phyloP scores from a whole-genome alignment of 2,329 filamentous ascomycete genomes.

The Ceratocystis cubensis region DNA sequence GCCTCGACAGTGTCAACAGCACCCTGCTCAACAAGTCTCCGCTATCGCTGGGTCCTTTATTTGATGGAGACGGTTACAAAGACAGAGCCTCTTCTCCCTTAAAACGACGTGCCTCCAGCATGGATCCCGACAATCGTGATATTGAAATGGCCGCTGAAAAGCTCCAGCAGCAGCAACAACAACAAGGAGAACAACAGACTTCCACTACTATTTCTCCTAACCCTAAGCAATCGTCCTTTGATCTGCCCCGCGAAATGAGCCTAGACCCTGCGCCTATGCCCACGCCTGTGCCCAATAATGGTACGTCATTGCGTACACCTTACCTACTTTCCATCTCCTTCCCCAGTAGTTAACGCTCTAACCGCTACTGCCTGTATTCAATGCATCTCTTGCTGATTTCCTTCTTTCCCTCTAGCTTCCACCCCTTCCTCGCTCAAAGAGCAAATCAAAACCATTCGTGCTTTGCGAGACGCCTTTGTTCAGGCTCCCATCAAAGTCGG shows the following conservation, averaged over 20 bases:
- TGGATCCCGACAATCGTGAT: slow-evolving; percentile 39
- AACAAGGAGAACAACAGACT: not conserved
- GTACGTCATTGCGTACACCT: slow-evolving; percentile 19
- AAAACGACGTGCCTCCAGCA: slow-evolving; percentile 51
- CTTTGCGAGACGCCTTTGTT: slow-evolving; percentile 42
- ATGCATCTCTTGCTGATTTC: not conserved
- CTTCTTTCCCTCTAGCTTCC: not conserved
- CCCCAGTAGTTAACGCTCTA: not conserved
- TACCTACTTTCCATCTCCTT: not conserved
- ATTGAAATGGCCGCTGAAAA: slow-evolving; percentile 22
- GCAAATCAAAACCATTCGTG: slow-evolving; percentile 62
- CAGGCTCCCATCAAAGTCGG: slow-evolving; percentile 50
- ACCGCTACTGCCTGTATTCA: not conserved
- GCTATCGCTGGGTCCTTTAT: slow-evolving; percentile 46
- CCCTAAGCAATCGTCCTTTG: not conserved
- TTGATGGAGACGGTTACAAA: slow-evolving; percentile 40
- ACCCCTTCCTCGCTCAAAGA: slow-evolving; percentile 32
- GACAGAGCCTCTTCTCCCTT: slow-evolving; percentile 52
- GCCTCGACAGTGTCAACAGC: slow-evolving; percentile 5
- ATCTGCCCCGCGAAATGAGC: slow-evolving; percentile 20
- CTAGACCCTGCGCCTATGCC: slow-evolving; percentile 15
- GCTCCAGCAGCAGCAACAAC: slow-evolving; percentile 11
- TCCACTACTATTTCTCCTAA: not conserved
- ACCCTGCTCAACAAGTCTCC: slow-evolving; percentile 34
- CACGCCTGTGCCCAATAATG: slow-evolving; percentile 8